Evolutionary conservation across 306 rosid genomes (phyloP), one percentile per base, ranked within the genome.

Genomic region (Arachis stenosperma): DNA sequence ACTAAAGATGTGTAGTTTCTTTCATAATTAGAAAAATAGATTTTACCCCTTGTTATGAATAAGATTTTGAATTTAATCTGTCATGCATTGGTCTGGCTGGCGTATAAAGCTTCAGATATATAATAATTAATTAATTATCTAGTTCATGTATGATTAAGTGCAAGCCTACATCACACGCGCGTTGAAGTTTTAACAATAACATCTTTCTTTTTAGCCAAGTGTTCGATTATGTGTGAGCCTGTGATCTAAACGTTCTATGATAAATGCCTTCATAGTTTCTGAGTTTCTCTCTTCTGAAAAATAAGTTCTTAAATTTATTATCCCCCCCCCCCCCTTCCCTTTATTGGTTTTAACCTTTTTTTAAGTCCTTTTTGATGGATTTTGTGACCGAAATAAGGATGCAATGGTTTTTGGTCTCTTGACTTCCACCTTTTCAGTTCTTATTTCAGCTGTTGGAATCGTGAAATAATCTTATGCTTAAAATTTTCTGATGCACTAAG

Each of bases 41-140:
- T 65, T 78, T 78, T 55, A 47, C 48, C 40, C 7, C 27, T 50
- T 33, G 33, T 29, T 12, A 63, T 5, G 14, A 67, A 52, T 57
- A 58, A 59, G 70, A 51, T 79, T 78, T 66, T 65, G 39, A 78
- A 9, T 46, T 44, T 8, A 55, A 43, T 65, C 37, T 62, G 40
- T n/a, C 27, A 12, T 15, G 61, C 71, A 54, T 22, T 56, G 9
- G 53, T 44, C 44, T 44, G 39, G 77, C 62, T 70, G 52, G 27
- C 22, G 63, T 64, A 36, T 72, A 30, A 59, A 9, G 33, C 42
- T 64, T 37, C 47, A 47, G 59, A 30, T 52, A n/a, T 53, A 55
- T 30, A 60, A 52, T 6, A 9, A 8, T 1, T 65, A 54, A 37
- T 46, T 70, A 44, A 33, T 73, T 73, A 73, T 52, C 53, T 67